A percentile compares a stretch with the other conserved stretches of the same genome.
Evolutionary conservation across 140 eudicot species (phyloP).

Genomic region (Senecio squalidus): DNA sequence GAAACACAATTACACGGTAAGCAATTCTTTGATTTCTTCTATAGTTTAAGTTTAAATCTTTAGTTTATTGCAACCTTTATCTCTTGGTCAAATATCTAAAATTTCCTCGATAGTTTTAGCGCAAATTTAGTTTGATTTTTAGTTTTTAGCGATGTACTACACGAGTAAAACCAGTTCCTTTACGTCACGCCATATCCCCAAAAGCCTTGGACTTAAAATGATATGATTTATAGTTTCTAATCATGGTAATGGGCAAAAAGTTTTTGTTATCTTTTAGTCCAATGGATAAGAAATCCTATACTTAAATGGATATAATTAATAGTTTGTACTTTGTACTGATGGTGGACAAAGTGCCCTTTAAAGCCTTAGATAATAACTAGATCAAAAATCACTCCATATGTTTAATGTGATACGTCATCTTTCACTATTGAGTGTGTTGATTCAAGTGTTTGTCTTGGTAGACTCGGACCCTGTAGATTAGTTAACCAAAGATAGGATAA

Average conservation of each 20-base stretch:
- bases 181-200: too few relatives aligned
- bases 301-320: not conserved
- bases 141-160: too few relatives aligned
- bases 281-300: not conserved
- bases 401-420: not conserved
- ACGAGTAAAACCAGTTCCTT: too few relatives aligned
- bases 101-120: too few relatives aligned
- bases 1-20: conserved; percentile 4
- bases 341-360: not conserved
- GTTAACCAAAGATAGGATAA: not conserved
- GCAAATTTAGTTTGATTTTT: too few relatives aligned
- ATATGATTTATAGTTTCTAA: not conserved
- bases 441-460: not conserved
- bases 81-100: not conserved
- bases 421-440: too few relatives aligned
- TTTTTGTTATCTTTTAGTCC: not conserved
- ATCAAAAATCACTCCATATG: not conserved
- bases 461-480: not conserved
- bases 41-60: too few relatives aligned
- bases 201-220: too few relatives aligned
- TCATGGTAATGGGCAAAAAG: not conserved
- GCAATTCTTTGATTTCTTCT: too few relatives aligned
- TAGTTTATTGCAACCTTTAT: too few relatives aligned
- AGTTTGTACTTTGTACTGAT: not conserved
- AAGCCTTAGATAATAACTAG: not conserved